Evolutionary conservation across 1,284 basidiomycete genomes (phyloP), one percentile per base, ranked within the genome.

Genomic region (Pisolithus thermaeus): DNA sequence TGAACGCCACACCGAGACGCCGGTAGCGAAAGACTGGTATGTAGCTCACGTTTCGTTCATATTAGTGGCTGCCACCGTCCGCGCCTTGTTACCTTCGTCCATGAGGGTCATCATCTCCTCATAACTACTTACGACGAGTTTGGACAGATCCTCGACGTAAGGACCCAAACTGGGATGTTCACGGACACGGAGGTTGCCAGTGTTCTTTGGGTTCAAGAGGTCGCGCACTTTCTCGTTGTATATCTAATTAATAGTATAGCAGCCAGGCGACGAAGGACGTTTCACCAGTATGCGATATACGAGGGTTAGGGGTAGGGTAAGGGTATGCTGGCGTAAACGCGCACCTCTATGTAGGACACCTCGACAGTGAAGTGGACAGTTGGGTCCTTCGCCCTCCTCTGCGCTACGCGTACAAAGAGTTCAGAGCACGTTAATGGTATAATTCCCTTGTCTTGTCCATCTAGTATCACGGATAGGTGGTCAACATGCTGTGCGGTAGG

Each of bases 211-310:
- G 66, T 99, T 99, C 58, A 99, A 78, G 54, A 99, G 77, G 70
- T 99, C 96, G 53, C 94, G 88, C 25, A 97, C 93, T 77, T 98
- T 98, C 75, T 99, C 96, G 67, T 97, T 97, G 74, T 97, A 97
- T 59, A 97, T 97, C 84, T 93, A 65, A 28, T 20, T 20, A 22
- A 16, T 45, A 20, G n/a, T 20, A 20, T 20, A 20, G 50, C 25
- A 16, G 7, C 32, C 32, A 35, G 12, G 32, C 12, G 32, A 35
- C 32, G 12, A 35, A 14, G 32, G 6, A 12, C 32, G 12, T 35
- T 30, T 22, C 18, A 11, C 16, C 44, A 18, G 16, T 8, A 30
- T 30, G 28, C 4, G 22, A 23, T 20, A 1, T 7, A 56, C 9
- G 28, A 43, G 36, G 40, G 23, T 7, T 38, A 47, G 25, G 52